Evolutionary conservation across 2,329 filamentous ascomycete species (phyloP), one percentile per base, ranked within the genome.

Genomic region (Huntiella savannae): DNA sequence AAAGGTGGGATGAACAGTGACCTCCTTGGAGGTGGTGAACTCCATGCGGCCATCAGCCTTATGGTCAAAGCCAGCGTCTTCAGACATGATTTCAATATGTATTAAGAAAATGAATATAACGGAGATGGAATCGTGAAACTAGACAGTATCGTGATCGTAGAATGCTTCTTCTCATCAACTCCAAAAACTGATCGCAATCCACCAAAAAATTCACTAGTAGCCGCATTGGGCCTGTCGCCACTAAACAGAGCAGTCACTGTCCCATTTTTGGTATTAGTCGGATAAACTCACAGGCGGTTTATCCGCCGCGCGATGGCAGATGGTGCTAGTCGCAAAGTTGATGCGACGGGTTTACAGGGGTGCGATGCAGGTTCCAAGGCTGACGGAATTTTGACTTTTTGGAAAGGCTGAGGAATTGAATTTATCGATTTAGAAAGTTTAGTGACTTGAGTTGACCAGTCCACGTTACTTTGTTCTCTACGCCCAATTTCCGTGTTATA

Each of bases 21-120:
- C 88, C 71, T 96, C 91, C 67, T 94, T 95, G 53, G 88, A 95
- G 62, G 91, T 98, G 54, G 81, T 82, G 64, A 98, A 96, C 69
- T 96, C 88, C 79, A 96, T 93, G 64, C 84, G 79, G 71, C 94
- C 87, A 63, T 96, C 91, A 53, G 79, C 78, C 67, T 87, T 87
- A 66, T 84, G 81, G 65, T 98, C 88, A 60, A 96, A 77, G 52
- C 72, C 73, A 54, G 66, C 67, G 43, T 56, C 51, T 64, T 96
- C 88, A 53, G 87, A 85, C 91, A 96, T 98, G 52, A 82, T 58
- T 22, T 40, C 22, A 36, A 4, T 10, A 10, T 37, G 15, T 17
- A 33, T 34, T 36, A 28, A 5, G 22, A 34, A n/a, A 16, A 4
- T 36, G 11, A 12, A 43, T 11, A 42, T 42, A 34, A 40, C 2